phyloP scores from a whole-genome alignment of 352 stramenopile species.

The Pythium monospermum region DNA sequence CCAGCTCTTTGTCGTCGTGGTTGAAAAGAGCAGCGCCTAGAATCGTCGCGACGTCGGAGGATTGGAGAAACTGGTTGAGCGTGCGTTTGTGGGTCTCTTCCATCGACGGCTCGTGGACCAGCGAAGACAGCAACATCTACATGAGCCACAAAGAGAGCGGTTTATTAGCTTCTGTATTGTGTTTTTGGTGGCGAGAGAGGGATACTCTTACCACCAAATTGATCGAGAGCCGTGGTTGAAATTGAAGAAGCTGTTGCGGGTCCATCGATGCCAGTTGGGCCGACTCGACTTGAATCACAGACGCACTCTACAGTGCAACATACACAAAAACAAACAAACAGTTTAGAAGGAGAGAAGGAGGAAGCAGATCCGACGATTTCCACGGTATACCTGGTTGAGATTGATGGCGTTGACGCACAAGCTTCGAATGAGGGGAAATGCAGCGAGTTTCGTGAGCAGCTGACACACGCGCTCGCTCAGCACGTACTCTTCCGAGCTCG shows the following conservation, averaged over 20 bases:
- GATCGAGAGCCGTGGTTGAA: constrained; percentile 66
- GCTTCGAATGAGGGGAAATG: constrained; percentile 37
- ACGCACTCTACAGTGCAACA: constrained; percentile 51
- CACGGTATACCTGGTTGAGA: constrained; percentile 64
- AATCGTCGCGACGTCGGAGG: constrained; percentile 58
- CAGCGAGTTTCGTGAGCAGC: constrained; percentile 52
- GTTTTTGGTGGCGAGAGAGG: no score
- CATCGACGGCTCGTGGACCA: constrained; percentile 44
- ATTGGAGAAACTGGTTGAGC: constrained; percentile 67
- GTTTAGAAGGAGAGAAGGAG: not conserved
- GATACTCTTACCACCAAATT: constrained; percentile 65
- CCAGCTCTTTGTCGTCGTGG: constrained; percentile 55
- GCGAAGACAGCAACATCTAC: constrained; percentile 56
- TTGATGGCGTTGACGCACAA: constrained; percentile 56
- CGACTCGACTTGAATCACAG: constrained; percentile 65
- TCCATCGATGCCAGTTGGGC: constrained; percentile 44
- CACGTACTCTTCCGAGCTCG: constrained; percentile 58
- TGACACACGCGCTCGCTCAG: constrained; percentile 56
- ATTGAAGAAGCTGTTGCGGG: constrained; percentile 40
- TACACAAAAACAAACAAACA: not conserved
- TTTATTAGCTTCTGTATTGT: no score
- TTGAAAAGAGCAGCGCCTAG: constrained; percentile 58
- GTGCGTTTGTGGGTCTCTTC: constrained; percentile 62
- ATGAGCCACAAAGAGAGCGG: no score
- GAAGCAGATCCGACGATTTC: not conserved